Base-by-base conservation (phyloP, 176 grass and related monocot genomes). In the Phragmites australis region DNA sequence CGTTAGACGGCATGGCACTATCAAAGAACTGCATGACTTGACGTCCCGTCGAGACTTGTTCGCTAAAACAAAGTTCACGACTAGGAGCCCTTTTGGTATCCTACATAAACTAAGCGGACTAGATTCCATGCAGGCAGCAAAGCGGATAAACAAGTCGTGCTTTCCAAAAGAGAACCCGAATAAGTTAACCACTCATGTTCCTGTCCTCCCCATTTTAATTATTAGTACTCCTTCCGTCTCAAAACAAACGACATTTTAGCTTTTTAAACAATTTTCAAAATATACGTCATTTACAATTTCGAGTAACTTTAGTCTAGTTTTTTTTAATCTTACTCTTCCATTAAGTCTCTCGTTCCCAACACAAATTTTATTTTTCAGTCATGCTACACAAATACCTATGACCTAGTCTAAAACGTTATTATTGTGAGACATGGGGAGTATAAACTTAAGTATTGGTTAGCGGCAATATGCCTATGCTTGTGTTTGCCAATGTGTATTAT, bases 101-200 rank as follows among this genome's bases (percentile, higher is more conserved):
- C 1, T 68, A 13, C 21, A 2, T 76, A 84, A 75, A 80, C 53
- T 30, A 81, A 69, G 4, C 43, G 26, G 68, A 21, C 76, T 81
- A 69, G 81, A 69, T 80, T 89, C 69, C 61, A 8, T 26, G 55
- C 52, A 19, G 3, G 9, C 46, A 37, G 34, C 8, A 40, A 6
- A 9, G 61, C 27, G 51, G 2, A 49, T 79, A 74, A 84, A 84
- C 67, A 74, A 74, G 17, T 8, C 50, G 0, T 22, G 25, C 12
- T 16, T 39, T 44, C 4, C 57, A 61, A 63, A 48, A 15, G 42
- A 13, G 19, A 44, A 23, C 19, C 1, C 0, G 22, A 70, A 70
- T 49, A 69, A 6, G 17, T 57, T 43, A 75, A 75, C 53, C 6
- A 0, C 39, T 19, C 52, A 57, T 18, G 32, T 16, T 57, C 34